Percentiles rank a stretch among this genome's conserved stretches.
These are phyloP conservation scores for Tephrocybe rancida DNA, from an alignment of 768 basidiomycete genomes.

Conservation along the genomic window DNA sequence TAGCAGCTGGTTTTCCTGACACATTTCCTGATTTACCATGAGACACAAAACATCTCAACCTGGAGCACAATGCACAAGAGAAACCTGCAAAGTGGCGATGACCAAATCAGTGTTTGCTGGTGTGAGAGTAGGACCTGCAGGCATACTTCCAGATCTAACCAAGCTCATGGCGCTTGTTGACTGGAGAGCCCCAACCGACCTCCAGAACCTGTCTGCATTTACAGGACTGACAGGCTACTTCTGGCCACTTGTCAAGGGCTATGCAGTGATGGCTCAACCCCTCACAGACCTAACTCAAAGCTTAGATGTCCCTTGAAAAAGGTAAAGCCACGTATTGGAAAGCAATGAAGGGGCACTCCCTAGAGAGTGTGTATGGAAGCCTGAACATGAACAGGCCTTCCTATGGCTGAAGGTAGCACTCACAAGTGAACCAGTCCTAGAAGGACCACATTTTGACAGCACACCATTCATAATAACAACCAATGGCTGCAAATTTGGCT, in stretches of 20 bases:
- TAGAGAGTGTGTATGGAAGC: slow-evolving; percentile 19
- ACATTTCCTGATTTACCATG: slow-evolving; percentile 22
- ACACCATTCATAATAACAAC: slow-evolving; percentile 28
- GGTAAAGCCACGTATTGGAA: slow-evolving; percentile 8
- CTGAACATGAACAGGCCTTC: slow-evolving; percentile 25
- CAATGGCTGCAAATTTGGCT: neutral
- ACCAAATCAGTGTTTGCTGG: slow-evolving; percentile 38
- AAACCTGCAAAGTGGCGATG: slow-evolving; percentile 30
- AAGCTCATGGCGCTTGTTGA: slow-evolving; percentile 39
- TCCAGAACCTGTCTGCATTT: slow-evolving; percentile 27
- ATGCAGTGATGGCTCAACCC: slow-evolving; percentile 30
- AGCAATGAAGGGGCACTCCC: slow-evolving; percentile 19
- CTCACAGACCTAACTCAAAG: slow-evolving; percentile 29
- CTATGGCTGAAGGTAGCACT: slow-evolving; percentile 31
- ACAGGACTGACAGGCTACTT: slow-evolving; percentile 32
- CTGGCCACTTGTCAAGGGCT: slow-evolving; percentile 32
- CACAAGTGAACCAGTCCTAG: slow-evolving; percentile 32
- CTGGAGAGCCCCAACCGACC: slow-evolving; percentile 29
- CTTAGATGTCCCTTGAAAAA: slow-evolving; percentile 18
- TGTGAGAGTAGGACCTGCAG: slow-evolving; percentile 27
- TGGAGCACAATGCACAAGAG: slow-evolving; percentile 20
- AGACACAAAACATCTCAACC: neutral
- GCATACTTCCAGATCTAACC: slow-evolving; percentile 33
- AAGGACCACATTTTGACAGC: slow-evolving; percentile 31
- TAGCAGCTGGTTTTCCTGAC: slow-evolving; percentile 20